Conservation (phyloP, 2,329 filamentous ascomycete species). For the Apiospora hydei region DNA sequence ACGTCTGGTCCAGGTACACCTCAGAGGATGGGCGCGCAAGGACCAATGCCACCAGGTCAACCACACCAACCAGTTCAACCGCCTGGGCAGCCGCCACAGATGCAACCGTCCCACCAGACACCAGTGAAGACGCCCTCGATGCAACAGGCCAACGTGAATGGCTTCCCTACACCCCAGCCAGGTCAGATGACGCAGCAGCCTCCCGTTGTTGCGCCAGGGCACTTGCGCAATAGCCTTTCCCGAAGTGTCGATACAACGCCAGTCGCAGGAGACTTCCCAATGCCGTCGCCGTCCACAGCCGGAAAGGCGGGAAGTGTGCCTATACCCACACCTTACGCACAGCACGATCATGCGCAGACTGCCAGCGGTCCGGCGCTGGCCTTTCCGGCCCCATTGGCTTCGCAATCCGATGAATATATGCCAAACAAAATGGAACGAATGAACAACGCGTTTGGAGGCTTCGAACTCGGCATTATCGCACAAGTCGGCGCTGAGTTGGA, state of each 20-base stretch:
- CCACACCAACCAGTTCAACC: constrained; percentile 30
- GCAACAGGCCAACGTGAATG: constrained; percentile 56
- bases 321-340: constrained; percentile 45
- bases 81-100: constrained; percentile 49
- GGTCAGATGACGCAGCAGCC: constrained; percentile 53
- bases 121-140: constrained; percentile 56
- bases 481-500: constrained; percentile 72
- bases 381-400: constrained; percentile 46
- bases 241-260: constrained; percentile 57
- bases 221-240: constrained; percentile 60
- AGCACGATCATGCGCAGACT: constrained; percentile 37
- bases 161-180: constrained; percentile 54
- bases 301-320: constrained; percentile 51
- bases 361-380: constrained; percentile 37
- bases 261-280: constrained; percentile 50
- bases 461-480: constrained; percentile 70
- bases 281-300: constrained; percentile 53
- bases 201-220: constrained; percentile 49
- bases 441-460: constrained; percentile 71
- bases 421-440: constrained; percentile 58
- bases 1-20: constrained; percentile 46
- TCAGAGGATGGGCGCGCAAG: constrained; percentile 52
- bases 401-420: constrained; percentile 60
- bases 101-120: constrained; percentile 51
- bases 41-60: constrained; percentile 49